Conservation (phyloP, 1,284 basidiomycete species). For the Sanghuangporus baumii region DNA sequence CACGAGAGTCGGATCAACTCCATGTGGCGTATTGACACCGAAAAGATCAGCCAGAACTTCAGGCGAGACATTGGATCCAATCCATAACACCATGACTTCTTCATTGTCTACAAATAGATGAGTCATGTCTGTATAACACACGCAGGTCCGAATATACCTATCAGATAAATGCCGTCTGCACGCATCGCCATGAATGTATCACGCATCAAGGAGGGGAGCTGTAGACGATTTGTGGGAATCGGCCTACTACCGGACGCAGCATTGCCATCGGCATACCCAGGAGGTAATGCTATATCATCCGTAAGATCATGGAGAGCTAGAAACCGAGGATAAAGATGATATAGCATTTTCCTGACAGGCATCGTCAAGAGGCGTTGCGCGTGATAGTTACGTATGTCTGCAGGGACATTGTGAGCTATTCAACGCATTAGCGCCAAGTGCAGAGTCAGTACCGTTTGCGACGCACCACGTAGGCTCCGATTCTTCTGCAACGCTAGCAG, state of each 20-base stretch:
- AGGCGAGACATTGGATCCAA: conserved; percentile 79
- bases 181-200: conserved; percentile 87
- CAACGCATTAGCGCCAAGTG: background rate
- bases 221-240: background rate
- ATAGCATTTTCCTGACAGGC: conserved; percentile 66
- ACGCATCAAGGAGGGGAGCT: conserved; percentile 79
- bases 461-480: conserved; percentile 84
- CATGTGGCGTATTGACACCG: conserved; percentile 73
- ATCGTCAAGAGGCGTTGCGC: conserved; percentile 73
- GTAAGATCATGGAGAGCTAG: conserved; percentile 86
- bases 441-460: background rate
- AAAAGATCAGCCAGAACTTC: conserved; percentile 84
- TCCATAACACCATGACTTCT: conserved; percentile 87
- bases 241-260: conserved; percentile 33
- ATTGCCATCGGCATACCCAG: conserved; percentile 25
- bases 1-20: conserved; percentile 73
- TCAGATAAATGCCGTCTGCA: conserved; percentile 84
- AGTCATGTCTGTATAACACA: background rate
- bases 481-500: conserved; percentile 83
- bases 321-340: conserved; percentile 85
- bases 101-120: conserved; percentile 70
- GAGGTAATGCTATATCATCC: conserved; percentile 67
- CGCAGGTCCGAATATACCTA: conserved; percentile 48
- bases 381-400: conserved; percentile 89
- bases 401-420: conserved; percentile 78